These are phyloP conservation scores for Epichloe typhina DNA, from an alignment of 2,329 filamentous ascomycete genomes.

Conservation along the genomic window DNA sequence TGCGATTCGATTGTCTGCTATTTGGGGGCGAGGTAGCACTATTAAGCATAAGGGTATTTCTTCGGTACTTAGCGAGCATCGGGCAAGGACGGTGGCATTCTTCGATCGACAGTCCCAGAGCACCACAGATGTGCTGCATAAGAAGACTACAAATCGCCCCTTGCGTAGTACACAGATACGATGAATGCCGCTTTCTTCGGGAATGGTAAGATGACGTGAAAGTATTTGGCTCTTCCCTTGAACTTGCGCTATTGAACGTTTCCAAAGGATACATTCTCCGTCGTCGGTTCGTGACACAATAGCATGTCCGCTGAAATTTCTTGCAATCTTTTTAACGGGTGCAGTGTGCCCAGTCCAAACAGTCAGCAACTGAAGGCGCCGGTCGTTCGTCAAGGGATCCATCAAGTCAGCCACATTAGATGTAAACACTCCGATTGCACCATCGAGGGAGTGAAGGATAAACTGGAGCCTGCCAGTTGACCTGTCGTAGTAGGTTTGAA, in stretches of 20 bases:
- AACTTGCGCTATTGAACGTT: slow-evolving; percentile 30
- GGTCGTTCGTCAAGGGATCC: slow-evolving; percentile 51
- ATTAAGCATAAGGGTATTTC: slow-evolving; percentile 73
- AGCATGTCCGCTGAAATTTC: slow-evolving; percentile 68
- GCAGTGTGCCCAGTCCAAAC: slow-evolving; percentile 77
- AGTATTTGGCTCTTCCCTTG: slow-evolving; percentile 35
- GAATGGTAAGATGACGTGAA: slow-evolving; percentile 53
- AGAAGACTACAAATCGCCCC: slow-evolving; percentile 67
- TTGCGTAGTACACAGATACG: slow-evolving; percentile 67
- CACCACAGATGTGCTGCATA: slow-evolving; percentile 56
- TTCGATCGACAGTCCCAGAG: slow-evolving; percentile 65
- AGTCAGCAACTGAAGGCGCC: slow-evolving; percentile 47
- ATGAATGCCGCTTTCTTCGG: slow-evolving; percentile 58
- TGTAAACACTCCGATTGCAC: slow-evolving; percentile 70
- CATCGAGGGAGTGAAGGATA: slow-evolving; percentile 74
- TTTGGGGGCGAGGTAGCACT: slow-evolving; percentile 51
- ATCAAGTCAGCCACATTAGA: slow-evolving; percentile 68
- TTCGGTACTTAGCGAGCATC: slow-evolving; percentile 37
- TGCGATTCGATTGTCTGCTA: slow-evolving; percentile 40
- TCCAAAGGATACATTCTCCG: slow-evolving; percentile 76
- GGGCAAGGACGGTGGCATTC: slow-evolving; percentile 41
- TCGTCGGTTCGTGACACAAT: slow-evolving; percentile 68
- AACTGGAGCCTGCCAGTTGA: slow-evolving; percentile 54
- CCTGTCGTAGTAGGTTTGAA: slow-evolving; percentile 59
- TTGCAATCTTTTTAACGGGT: slow-evolving; percentile 72